Base-by-base conservation (phyloP, 73 alveolate genomes). In the Paramecium biaurelia region DNA sequence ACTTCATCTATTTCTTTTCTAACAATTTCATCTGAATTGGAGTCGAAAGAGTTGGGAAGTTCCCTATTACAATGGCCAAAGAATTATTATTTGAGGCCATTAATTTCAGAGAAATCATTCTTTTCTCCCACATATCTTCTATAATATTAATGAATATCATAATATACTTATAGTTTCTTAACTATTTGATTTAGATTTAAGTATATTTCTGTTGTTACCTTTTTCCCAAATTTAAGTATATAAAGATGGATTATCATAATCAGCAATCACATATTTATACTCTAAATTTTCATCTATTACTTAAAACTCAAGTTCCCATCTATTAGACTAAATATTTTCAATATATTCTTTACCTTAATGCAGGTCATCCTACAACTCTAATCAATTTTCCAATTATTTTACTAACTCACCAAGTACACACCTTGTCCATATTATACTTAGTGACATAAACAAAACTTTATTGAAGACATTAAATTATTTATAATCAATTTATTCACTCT, bases 91-190 rank as follows among this genome's bases (percentile, higher is more conserved):
- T 30, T 24, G 12, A 11, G 11, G 41, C 45, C 20, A 63, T 63
- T 32, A 63, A 63, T 26, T 32, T 63, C 0, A 63, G 84, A 8
- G 84, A 30, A 32, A 63, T 63, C 45, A 30, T 63, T 63, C 84
- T 24, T 63, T 32, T 63, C 45, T 63, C 84, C 84, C 84, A 63
- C 28, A 30, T 63, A 63, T 63, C 84, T 63, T 63, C 84, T 63
- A 63, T 63, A 7, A 63, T 53, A 18, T 18, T 18, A 21, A 15
- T 53, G 68, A 53, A 53, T 53, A 53, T 23, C 4, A 18, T 53
- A 0, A 4, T 7, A 53, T 53, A 53, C 68, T 53, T 53, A 53
- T 53, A 5, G 30, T 53, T 53, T 53, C 20, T 7, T 12, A 53
- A 53, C 68, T 53, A 21, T 53, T 18, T 53, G 30, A 53, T 53